A percentile compares a stretch with the other conserved stretches of the same genome.
phyloP scores from a whole-genome alignment of 768 basidiomycete genomes.

The Boletus sp. region DNA sequence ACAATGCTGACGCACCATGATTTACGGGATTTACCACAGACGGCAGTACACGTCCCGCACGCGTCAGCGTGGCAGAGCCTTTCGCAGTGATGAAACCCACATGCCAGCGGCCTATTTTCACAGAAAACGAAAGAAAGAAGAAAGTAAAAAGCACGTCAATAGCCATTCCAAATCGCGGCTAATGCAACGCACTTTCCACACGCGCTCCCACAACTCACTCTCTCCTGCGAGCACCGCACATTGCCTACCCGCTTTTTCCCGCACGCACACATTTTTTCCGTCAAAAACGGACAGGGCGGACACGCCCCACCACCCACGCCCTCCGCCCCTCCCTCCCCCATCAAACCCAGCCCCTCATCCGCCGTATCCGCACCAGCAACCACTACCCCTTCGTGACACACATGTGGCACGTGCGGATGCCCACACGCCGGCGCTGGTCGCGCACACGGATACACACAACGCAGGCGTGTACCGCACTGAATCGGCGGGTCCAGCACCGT shows the following conservation, averaged over 20 bases:
- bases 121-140: background rate
- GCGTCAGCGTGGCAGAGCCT: constrained; percentile 76
- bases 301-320: constrained; percentile 38
- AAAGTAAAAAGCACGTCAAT: background rate
- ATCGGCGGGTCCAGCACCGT: constrained; percentile 88
- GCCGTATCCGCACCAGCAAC: constrained; percentile 24
- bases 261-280: constrained; percentile 80
- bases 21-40: constrained; percentile 85
- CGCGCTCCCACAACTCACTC: constrained; percentile 74
- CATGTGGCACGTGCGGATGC: constrained; percentile 72
- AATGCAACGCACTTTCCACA: constrained; percentile 67
- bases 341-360: constrained; percentile 22
- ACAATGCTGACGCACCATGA: constrained; percentile 55
- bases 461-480: constrained; percentile 77
- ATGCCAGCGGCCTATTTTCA: constrained; percentile 53
- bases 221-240: constrained; percentile 76
- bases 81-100: constrained; percentile 89
- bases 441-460: constrained; percentile 78
- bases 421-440: constrained; percentile 72
- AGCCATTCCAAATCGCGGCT: background rate
- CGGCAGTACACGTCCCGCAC: constrained; percentile 72
- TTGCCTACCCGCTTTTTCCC: constrained; percentile 81
- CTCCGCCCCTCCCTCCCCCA: background rate
- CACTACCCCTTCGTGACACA: constrained; percentile 71
- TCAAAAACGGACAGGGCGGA: constrained; percentile 85